Percentiles rank a stretch among this genome's conserved stretches.
Evolutionary conservation across 73 alveolate species (phyloP).

Genomic region (Tetrahymena borealis): DNA sequence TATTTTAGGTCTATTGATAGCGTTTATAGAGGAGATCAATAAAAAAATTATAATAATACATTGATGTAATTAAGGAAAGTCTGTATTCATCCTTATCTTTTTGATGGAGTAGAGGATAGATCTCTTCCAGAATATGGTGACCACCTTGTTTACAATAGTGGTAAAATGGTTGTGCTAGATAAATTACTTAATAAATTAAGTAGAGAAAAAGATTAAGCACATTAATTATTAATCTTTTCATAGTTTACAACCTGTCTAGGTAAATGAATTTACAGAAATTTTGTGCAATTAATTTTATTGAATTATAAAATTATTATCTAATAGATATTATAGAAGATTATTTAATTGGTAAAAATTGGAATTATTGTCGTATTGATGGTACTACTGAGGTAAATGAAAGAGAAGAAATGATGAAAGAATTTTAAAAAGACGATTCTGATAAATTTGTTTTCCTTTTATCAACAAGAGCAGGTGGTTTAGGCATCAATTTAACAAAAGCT

Average conservation of each 20-base stretch:
- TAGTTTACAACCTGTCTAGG: slow-evolving; percentile 60
- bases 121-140: slow-evolving; percentile 66
- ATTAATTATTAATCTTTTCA: slow-evolving; percentile 74
- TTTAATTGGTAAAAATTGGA: slow-evolving; percentile 36
- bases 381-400: slow-evolving; percentile 55
- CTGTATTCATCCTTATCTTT: slow-evolving; percentile 86
- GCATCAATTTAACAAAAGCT: slow-evolving; percentile 68
- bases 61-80: slow-evolving; percentile 88
- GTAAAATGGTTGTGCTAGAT: slow-evolving; percentile 84
- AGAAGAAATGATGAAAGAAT: slow-evolving; percentile 50
- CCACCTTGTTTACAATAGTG: slow-evolving; percentile 73
- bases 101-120: slow-evolving; percentile 72
- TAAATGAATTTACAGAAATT: background rate
- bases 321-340: slow-evolving; percentile 70
- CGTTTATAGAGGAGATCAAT: background rate
- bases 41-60: slow-evolving; percentile 34
- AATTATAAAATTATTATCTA: background rate
- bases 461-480: slow-evolving; percentile 68
- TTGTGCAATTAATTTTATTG: background rate
- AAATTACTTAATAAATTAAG: slow-evolving; percentile 65
- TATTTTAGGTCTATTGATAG: background rate
- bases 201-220: slow-evolving; percentile 41
- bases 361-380: slow-evolving; percentile 55
- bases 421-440: slow-evolving; percentile 41
- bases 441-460: slow-evolving; percentile 48